phyloP scores from a whole-genome alignment of 495 filamentous ascomycete species.

The Podospora didyma region DNA sequence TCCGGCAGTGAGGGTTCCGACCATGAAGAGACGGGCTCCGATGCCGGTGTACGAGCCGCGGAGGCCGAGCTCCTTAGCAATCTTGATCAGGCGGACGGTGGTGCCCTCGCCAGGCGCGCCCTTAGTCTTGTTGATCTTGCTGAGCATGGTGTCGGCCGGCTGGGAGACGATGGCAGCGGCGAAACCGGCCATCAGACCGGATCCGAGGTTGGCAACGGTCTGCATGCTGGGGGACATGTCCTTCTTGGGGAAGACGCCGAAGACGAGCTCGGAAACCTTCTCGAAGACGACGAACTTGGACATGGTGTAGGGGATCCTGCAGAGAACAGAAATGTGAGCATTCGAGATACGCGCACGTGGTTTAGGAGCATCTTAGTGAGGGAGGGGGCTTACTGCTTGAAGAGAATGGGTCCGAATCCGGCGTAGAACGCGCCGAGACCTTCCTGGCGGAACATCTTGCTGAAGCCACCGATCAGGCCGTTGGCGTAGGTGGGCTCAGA shows the following conservation, averaged over 20 bases:
- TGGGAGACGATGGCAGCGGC: conserved; percentile 94
- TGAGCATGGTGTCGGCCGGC: conserved; percentile 98
- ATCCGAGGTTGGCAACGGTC: conserved; percentile 89
- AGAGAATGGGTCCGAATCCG: conserved; percentile 87
- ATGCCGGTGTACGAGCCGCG: conserved; percentile 87
- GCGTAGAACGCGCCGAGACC: conserved; percentile 90
- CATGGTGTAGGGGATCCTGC: conserved; percentile 98
- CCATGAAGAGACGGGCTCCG: conserved; percentile 87
- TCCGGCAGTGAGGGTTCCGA: conserved; percentile 74
- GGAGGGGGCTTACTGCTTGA: conserved; percentile 78
- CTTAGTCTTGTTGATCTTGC: conserved; percentile 99
- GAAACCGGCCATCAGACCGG: conserved; percentile 96
- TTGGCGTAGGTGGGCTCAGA: conserved; percentile 82
- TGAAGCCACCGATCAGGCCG: conserved; percentile 77
- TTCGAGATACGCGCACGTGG: not conserved
- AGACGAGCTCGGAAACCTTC: conserved; percentile 85
- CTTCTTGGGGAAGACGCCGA: conserved; percentile 70
- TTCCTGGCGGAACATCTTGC: conserved; percentile 81
- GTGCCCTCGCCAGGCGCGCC: conserved; percentile 94
- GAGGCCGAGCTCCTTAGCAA: conserved; percentile 88
- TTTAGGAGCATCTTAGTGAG: not conserved
- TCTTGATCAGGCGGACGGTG: conserved; percentile 87
- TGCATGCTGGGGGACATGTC: conserved; percentile 66
- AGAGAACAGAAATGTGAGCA: conserved; percentile 7
- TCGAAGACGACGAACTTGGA: conserved; percentile 99